Base-by-base conservation (phyloP, 345 rosid genomes). In the Eutrema yunnanense region DNA sequence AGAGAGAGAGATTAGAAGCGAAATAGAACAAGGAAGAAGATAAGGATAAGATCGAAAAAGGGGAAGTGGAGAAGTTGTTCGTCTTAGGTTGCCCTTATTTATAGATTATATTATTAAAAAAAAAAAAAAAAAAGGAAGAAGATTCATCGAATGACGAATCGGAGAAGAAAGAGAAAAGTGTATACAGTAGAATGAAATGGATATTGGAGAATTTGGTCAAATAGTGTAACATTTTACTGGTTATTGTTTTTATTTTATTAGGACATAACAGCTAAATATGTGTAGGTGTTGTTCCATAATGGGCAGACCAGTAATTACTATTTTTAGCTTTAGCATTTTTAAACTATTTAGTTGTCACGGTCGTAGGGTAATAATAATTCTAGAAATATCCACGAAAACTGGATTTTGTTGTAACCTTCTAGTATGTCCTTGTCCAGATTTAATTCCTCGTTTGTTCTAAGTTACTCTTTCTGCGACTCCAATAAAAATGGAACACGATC, bases 1-100 rank as follows among this genome's bases (percentile, higher is more conserved):
- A 19, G 40, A 9, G 57, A 73, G 42, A 55, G 56, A 19, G 9
- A 41, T 61, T 44, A 47, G 58, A 62, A 71, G 72, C 29, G 11
- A 64, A 77, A 71, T 32, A 71, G 72, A 77, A 71, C 55, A 71
- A 77, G 66, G 60, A 65, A 65, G 62, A 65, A 43, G 76, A 77
- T 71, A 65, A 71, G 80, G 72, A 77, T 58, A 71, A 77, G 80
- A 65, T 14, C 55, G 67, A 50, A 9, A 1, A 43, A 10, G 8
- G 8, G n/a, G 19, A 67, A 74, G 59, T 64, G 50, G 65, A 56
- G 80, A 48, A 13, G 55, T 5, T 46, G 51, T 37, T 61, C 54
- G 34, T 71, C 55, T 42, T 64, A 64, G 67, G 76, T 56, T 62
- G 37, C 65, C 33, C 26, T 3, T 76, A 76, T 76, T 76, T 76